Percentiles rank a stretch among this genome's conserved stretches.
Conservation (phyloP, 164 flowering plant genomes). For the Kalanchoe fedtschenkoi region DNA sequence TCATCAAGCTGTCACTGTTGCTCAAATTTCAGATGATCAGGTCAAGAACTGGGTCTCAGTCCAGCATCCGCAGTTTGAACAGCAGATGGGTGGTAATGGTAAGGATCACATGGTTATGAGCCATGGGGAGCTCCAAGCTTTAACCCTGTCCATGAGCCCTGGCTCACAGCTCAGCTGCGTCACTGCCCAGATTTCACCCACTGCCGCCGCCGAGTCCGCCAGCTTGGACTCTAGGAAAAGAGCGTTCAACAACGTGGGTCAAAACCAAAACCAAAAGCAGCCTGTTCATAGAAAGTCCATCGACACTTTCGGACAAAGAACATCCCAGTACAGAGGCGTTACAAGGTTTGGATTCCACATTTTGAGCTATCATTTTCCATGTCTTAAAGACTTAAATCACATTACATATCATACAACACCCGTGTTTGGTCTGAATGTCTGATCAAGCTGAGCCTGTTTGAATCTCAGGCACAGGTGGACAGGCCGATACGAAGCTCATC, state of each 20-base stretch:
- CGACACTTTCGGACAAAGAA: conserved; percentile 85
- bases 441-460: background rate
- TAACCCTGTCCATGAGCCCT: conserved; percentile 81
- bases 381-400: no score
- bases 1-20: background rate
- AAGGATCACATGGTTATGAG: background rate
- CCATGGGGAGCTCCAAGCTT: conserved; percentile 51
- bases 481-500: conserved; percentile 89
- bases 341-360: conserved; percentile 37
- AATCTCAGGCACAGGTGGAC: conserved; percentile 80
- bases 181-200: conserved; percentile 9
- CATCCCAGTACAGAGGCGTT: conserved; percentile 84
- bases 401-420: background rate
- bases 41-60: conserved; percentile 4
- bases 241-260: conserved; percentile 31
- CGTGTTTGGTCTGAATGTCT: background rate
- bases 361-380: no score
- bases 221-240: conserved; percentile 53
- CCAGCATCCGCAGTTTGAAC: conserved; percentile 5
- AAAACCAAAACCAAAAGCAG: conserved; percentile 52
- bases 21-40: background rate
- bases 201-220: background rate
- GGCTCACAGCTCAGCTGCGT: conserved; percentile 71
- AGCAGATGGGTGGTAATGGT: background rate
- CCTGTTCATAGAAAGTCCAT: conserved; percentile 78